These are phyloP conservation scores for Raddia guianensis DNA, from an alignment of 176 grass and related monocot genomes.

Conservation along the genomic window DNA sequence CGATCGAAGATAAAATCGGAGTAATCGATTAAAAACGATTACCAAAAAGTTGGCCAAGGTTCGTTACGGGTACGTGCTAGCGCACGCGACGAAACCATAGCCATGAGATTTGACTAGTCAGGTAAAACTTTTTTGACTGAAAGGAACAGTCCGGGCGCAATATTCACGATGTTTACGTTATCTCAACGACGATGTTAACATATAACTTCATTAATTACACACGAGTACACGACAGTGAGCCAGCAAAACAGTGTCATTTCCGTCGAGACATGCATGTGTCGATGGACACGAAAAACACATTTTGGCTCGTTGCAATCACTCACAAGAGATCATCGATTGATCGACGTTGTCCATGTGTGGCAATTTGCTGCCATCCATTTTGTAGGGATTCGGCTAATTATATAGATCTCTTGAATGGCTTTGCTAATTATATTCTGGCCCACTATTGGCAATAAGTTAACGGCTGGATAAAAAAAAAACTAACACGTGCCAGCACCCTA, in stretches of 20 bases:
- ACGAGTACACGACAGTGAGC: no score
- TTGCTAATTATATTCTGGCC: not conserved
- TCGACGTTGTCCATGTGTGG: not conserved
- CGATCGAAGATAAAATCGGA: not conserved
- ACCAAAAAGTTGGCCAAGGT: not conserved
- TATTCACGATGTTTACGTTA: not conserved
- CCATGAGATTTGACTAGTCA: not conserved
- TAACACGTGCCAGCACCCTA: not conserved
- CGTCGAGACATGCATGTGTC: constrained; percentile 18
- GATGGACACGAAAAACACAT: constrained; percentile 19
- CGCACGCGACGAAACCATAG: not conserved
- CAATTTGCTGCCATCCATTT: constrained; percentile 6
- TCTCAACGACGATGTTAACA: not conserved
- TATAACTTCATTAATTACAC: not conserved
- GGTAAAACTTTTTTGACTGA: not conserved
- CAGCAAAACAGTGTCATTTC: not conserved
- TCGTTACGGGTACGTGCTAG: not conserved
- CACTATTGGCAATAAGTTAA: no score
- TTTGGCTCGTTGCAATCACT: not conserved
- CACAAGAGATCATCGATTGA: not conserved
- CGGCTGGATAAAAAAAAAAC: not conserved
- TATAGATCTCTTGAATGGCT: not conserved
- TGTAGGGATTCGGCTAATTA: not conserved
- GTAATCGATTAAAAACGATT: not conserved
- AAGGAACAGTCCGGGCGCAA: not conserved